A percentile compares a stretch with the other conserved stretches of the same genome.
Conservation (phyloP, 306 rosid genomes). For the Begonia fuchsioides region DNA sequence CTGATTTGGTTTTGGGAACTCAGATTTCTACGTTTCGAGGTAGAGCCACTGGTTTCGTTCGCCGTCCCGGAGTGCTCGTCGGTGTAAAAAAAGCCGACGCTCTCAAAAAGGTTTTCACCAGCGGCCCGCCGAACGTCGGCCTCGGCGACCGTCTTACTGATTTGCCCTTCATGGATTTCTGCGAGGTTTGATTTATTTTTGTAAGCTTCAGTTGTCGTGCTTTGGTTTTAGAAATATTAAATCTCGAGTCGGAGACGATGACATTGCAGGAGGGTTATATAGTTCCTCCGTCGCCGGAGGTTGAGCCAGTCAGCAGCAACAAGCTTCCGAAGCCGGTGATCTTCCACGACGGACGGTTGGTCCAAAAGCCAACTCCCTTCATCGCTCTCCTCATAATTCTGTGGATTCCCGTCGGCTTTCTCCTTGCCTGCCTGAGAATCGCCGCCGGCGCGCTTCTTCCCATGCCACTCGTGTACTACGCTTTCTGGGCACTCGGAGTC, state of each 20-base stretch:
- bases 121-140: constrained; percentile 41
- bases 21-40: constrained; percentile 33
- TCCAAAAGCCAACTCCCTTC: constrained; percentile 57
- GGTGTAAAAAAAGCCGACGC: constrained; percentile 51
- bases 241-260: too few species aligned
- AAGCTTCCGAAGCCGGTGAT: constrained; percentile 71
- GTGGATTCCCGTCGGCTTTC: constrained; percentile 63
- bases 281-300: constrained; percentile 28
- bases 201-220: too few species aligned
- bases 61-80: constrained; percentile 42
- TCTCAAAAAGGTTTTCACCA: constrained; percentile 30
- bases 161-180: constrained; percentile 54
- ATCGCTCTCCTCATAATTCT: constrained; percentile 38
- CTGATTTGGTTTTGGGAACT: constrained; percentile 57
- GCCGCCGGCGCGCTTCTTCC: constrained; percentile 75
- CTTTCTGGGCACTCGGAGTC: constrained; percentile 62
- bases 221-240: too few species aligned
- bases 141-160: constrained; percentile 72
- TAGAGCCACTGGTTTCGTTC: constrained; percentile 60
- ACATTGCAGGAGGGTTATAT: constrained; percentile 49
- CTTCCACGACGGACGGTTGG: constrained; percentile 77
- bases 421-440: constrained; percentile 51
- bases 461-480: constrained; percentile 51
- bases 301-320: constrained; percentile 29
- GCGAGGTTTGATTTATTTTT: constrained; percentile 45